Percentiles rank a stretch among this genome's conserved stretches.
Conservation (phyloP, 257 asterid genomes). For the Cynanchum wilfordii region DNA sequence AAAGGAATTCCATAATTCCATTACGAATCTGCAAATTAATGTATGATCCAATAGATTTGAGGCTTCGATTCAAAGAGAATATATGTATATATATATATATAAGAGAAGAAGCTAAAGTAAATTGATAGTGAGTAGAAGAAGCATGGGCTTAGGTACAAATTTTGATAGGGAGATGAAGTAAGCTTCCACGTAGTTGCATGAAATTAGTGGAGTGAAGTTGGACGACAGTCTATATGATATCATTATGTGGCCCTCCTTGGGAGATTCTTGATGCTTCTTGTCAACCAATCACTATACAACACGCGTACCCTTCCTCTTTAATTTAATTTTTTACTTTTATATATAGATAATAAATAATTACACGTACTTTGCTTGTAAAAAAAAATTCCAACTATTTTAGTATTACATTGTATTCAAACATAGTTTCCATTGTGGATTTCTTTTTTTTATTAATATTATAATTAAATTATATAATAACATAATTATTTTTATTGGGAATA, state of each 20-base stretch:
- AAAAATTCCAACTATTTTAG: no score
- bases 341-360: neutral
- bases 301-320: neutral
- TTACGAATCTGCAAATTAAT: neutral
- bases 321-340: neutral
- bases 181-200: slow-evolving; percentile 15
- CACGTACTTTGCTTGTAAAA: no score
- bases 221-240: neutral
- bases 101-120: no score
- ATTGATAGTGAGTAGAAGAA: neutral
- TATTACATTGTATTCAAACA: no score
- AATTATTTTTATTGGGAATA: no score
- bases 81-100: neutral
- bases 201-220: slow-evolving; percentile 12
- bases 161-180: neutral
- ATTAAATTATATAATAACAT: no score
- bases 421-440: no score
- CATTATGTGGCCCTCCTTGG: neutral
- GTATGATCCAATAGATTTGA: neutral
- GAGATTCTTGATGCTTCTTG: neutral
- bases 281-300: neutral
- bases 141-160: neutral
- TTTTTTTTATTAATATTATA: no score
- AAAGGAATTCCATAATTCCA: neutral
- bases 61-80: neutral